These are phyloP conservation scores for Colletotrichum cordylinicola DNA, from an alignment of 2,329 filamentous ascomycete species.

Conservation along the genomic window DNA sequence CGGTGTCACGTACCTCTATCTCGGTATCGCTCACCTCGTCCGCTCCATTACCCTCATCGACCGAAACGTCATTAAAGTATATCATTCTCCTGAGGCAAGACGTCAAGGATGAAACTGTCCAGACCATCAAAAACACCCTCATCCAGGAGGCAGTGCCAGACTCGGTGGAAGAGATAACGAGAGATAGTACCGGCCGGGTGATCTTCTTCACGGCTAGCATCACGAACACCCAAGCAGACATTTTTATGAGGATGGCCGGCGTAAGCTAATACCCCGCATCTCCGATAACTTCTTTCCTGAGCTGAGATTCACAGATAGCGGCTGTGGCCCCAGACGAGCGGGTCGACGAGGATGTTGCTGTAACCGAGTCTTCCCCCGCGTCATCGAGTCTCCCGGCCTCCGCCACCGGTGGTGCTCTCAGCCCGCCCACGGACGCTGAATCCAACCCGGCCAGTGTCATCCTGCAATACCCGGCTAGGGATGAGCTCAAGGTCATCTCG, in stretches of 20 bases:
- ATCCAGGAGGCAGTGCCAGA: background rate
- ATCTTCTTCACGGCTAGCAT: background rate
- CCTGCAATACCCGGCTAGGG: background rate
- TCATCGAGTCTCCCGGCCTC: background rate
- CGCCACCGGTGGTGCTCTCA: background rate
- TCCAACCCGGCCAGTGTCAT: background rate
- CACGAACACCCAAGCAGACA: background rate
- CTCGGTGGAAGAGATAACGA: background rate
- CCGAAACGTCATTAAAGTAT: background rate
- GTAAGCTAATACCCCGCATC: background rate
- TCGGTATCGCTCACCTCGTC: background rate
- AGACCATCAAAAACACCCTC: background rate
- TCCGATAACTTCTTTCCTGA: background rate
- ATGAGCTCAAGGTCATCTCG: constrained; percentile 5
- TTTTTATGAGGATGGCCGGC: background rate
- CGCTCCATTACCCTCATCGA: background rate
- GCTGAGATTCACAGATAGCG: background rate
- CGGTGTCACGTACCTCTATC: background rate
- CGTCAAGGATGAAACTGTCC: background rate
- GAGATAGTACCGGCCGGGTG: background rate
- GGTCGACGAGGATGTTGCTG: background rate
- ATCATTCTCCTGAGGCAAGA: background rate
- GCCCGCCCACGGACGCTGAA: background rate
- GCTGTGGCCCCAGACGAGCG: background rate
- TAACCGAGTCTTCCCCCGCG: background rate